Evolutionary conservation across 164 flowering plant genomes (phyloP).

Genomic region (Liquidambar formosana): DNA sequence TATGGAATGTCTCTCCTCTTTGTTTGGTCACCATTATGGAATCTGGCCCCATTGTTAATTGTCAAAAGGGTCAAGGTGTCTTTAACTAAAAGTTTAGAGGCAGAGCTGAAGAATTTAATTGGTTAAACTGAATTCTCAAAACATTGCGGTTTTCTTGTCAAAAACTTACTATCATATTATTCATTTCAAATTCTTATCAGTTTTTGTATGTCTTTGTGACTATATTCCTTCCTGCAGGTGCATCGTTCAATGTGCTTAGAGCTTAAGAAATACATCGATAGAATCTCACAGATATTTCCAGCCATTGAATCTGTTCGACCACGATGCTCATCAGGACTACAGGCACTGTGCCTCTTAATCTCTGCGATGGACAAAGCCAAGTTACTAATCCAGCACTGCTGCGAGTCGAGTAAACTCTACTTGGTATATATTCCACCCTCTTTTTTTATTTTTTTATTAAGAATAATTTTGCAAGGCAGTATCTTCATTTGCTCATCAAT

Average conservation of each 20-base stretch:
- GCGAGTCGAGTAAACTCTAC: slow-evolving; percentile 65
- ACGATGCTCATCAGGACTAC: slow-evolving; percentile 44
- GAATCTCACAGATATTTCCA: slow-evolving; percentile 35
- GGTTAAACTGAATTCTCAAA: background rate
- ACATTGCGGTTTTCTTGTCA: background rate
- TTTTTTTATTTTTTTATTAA: too few relatives aligned
- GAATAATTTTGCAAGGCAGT: too few relatives aligned
- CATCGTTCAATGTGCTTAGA: slow-evolving; percentile 44
- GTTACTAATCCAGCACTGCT: slow-evolving; percentile 50
- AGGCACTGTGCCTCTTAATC: slow-evolving; percentile 47
- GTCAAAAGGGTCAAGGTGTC: background rate
- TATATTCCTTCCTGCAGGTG: slow-evolving; percentile 32
- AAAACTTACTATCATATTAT: background rate
- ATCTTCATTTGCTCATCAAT: too few relatives aligned
- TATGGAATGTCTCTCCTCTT: background rate
- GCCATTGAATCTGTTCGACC: slow-evolving; percentile 59
- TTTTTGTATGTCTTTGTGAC: background rate
- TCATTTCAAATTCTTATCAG: background rate
- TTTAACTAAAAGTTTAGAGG: background rate
- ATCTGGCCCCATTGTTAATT: background rate
- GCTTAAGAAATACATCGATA: slow-evolving; percentile 37
- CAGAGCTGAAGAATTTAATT: too few relatives aligned
- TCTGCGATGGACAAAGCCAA: slow-evolving; percentile 51
- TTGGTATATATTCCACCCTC: slow-evolving; percentile 34
- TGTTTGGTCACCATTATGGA: background rate